Conservation (phyloP, 129 eudicot species). For the Silybum marianum region DNA sequence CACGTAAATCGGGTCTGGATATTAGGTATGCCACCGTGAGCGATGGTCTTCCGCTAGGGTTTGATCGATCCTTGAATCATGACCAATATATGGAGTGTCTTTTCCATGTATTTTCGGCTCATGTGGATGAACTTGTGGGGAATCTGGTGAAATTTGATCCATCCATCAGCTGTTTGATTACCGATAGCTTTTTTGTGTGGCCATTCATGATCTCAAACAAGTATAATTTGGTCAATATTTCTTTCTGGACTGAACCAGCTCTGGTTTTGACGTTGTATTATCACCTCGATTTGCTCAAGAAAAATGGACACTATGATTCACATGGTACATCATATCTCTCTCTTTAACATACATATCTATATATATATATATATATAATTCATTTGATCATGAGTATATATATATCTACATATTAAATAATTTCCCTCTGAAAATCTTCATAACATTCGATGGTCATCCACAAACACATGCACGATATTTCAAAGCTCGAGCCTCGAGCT, state of each 20-base stretch:
- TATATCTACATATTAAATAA: not conserved
- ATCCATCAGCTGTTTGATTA: slow-evolving; percentile 49
- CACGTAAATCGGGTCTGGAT: slow-evolving; percentile 53
- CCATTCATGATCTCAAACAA: slow-evolving; percentile 49
- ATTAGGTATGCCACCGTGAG: slow-evolving; percentile 58
- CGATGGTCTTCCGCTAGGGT: slow-evolving; percentile 69
- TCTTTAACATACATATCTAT: not conserved
- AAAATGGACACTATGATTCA: slow-evolving; percentile 61
- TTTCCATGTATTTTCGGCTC: slow-evolving; percentile 54
- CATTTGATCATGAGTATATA: not conserved
- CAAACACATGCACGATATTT: not conserved
- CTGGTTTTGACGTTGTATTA: slow-evolving; percentile 54
- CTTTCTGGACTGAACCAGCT: slow-evolving; percentile 83
- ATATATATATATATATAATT: no score
- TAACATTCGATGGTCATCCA: not conserved
- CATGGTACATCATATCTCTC: slow-evolving; percentile 36
- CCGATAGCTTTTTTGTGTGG: slow-evolving; percentile 70
- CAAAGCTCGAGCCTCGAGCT: not conserved
- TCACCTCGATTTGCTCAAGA: slow-evolving; percentile 61
- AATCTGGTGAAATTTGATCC: slow-evolving; percentile 42
- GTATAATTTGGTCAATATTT: slow-evolving; percentile 47
- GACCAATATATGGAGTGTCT: slow-evolving; percentile 58
- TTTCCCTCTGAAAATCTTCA: not conserved
- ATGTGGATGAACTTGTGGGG: slow-evolving; percentile 54
- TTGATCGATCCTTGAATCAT: slow-evolving; percentile 56